Base-by-base conservation (phyloP, 2,329 filamentous ascomycete species). In the Dactylonectria macrodidyma region DNA sequence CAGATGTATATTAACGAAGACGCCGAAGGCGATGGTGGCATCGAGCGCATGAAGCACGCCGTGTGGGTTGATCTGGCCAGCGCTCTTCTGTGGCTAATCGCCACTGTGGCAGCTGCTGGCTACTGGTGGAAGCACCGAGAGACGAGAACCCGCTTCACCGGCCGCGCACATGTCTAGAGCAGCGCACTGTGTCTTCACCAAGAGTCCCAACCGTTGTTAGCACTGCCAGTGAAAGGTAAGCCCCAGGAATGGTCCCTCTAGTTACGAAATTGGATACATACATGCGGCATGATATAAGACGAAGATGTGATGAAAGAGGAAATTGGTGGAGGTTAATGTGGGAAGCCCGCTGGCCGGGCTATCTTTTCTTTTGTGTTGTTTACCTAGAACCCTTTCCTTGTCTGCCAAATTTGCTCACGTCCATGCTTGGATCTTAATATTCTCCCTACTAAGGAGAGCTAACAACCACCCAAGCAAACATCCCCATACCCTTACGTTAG, bases 1-100 rank as follows among this genome's bases (percentile, higher is more conserved):
- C 69, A 86, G 82, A 82, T 95, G 86, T 97, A 92, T 84, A 92
- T 97, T 77, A 81, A 88, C 61, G 90, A 91, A 75, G 80, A 94
- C 66, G 79, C 91, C 0, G 85, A 92, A 78, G 90, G 90, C 14
- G 87, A 93, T 77, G 74, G 75, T 47, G 90, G 87, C 57, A 87
- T 95, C 65, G 83, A 85, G 72, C 88, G 93, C 64, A 97, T 97
- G 94, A 94, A 95, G 83, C 90, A 91, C 77, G 93, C 94, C 5
- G 93, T 96, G 16, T 97, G 93, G 93, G 86, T 97, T 52, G 92
- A 95, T 79, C 80, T 97, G 58, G 84, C 88, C 54, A 93, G 92
- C 78, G 88, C 94, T 79, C 78, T 94, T 14, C 84, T 97, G 58
- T 97, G 95, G 95, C 82, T 94, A 57, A 80, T 91, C 54, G 90